These are phyloP conservation scores for Cucumis sativus DNA, from an alignment of 306 rosid genomes.

Conservation along the genomic window DNA sequence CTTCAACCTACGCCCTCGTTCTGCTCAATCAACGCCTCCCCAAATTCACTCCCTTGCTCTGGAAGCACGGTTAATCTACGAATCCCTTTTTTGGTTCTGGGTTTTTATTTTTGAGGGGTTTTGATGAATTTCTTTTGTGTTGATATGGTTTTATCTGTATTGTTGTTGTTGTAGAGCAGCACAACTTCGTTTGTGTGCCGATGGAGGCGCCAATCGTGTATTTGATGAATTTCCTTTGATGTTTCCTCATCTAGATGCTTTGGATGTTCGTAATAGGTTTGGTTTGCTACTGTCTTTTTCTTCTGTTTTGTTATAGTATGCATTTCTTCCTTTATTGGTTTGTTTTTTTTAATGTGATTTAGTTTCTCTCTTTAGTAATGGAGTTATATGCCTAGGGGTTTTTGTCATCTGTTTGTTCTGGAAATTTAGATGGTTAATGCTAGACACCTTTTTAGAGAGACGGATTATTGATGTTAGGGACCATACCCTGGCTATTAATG, in stretches of 20 bases:
- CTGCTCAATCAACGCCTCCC: constrained; percentile 72
- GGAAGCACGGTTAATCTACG: constrained; percentile 56
- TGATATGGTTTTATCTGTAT: constrained; percentile 8
- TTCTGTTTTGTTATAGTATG: not conserved
- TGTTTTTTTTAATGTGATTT: not conserved
- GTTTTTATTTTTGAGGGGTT: not conserved
- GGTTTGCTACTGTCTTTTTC: constrained; percentile 11
- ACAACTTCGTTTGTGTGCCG: constrained; percentile 62
- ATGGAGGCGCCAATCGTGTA: constrained; percentile 90
- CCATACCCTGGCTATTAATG: not conserved
- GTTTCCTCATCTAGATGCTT: constrained; percentile 40
- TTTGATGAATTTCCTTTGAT: constrained; percentile 73
- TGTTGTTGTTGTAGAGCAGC: constrained; percentile 42
- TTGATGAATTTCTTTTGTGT: not conserved
- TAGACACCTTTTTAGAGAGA: not conserved
- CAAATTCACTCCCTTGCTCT: constrained; percentile 68
- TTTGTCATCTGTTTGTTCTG: not conserved
- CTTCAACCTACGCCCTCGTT: constrained; percentile 44
- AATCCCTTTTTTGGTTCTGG: not conserved
- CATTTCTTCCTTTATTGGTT: not conserved
- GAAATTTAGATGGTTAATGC: not conserved
- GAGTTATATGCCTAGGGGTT: not conserved
- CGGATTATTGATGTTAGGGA: not conserved
- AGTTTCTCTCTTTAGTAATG: not conserved
- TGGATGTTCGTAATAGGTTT: constrained; percentile 52